Conservation (phyloP, 441 rosid genomes). For the Adansonia grandidieri region DNA sequence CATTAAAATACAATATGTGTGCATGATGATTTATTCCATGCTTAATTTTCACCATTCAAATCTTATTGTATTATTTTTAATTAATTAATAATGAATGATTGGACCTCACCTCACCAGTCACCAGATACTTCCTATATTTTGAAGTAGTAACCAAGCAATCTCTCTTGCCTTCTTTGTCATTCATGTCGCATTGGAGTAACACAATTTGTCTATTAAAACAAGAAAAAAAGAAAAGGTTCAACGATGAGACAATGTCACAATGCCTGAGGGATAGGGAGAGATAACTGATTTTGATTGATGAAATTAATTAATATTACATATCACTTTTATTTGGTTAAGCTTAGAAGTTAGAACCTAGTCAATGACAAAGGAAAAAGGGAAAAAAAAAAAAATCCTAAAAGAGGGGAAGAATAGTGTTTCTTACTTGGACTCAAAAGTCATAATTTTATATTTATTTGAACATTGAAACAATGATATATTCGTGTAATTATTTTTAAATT, state of each 20-base stretch:
- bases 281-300: background rate
- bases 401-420: background rate
- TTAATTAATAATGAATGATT: background rate
- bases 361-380: background rate
- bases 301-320: background rate
- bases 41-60: background rate
- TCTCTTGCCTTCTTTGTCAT: background rate
- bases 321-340: background rate
- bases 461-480: too few relatives aligned
- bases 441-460: too few relatives aligned
- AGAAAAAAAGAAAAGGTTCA: background rate
- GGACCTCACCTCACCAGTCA: background rate
- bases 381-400: too few relatives aligned
- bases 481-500: too few relatives aligned
- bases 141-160: background rate
- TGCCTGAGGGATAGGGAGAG: background rate
- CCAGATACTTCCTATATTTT: slow-evolving; percentile 15
- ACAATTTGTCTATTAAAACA: background rate
- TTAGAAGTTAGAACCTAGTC: background rate
- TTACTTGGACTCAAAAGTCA: too few relatives aligned
- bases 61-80: background rate
- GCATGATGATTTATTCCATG: background rate
- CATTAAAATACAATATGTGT: background rate
- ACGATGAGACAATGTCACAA: background rate
- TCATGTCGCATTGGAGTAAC: too few relatives aligned